Evolutionary conservation across 2,329 filamentous ascomycete species (phyloP), one percentile per base, ranked within the genome.

Genomic region (Ambrosiella cleistominuta): DNA sequence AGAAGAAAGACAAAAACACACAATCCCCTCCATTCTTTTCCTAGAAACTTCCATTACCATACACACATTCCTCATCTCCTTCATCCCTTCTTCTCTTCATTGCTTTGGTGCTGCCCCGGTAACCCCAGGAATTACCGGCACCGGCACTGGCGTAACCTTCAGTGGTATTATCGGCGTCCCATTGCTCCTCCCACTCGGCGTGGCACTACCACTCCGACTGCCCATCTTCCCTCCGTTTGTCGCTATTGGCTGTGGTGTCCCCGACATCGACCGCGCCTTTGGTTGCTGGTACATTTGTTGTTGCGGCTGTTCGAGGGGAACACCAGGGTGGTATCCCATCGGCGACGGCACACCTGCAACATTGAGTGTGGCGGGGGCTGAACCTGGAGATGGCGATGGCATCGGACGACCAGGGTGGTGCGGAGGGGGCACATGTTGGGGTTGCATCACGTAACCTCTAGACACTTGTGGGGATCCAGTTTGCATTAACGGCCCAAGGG

Each of bases 221-320:
- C 37, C 37, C 37, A n/a, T 13, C 52, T 38, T n/a, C 15, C 15
- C 40, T 42, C 39, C 52, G n/a, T 12, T 54, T 54, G n/a, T 17
- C n/a, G 13, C 11, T 7, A 42, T 17, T 11, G 56, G 59, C 56
- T 57, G 52, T 35, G 45, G 56, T 42, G 51, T 56, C 55, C 74
- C 72, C 37, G 42, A 49, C 19, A 50, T n/a, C 13, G 72, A 72
- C 12, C 74, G 67, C 2, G 73, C 74, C 57, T 74, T 73, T 7
- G 75, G 74, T 64, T 77, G 75, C 56, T 78, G 74, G 64, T 75
- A 67, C 52, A 75, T 71, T 57, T 74, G 72, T 63, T 77, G 74
- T 60, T 76, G 73, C 13, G 71, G 70, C 62, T 75, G 73, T 42
- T 40, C 39, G 7, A 72, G 70, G 64, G 75, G 52, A n/a, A 42